Evolutionary conservation across 2,329 filamentous ascomycete genomes (phyloP), one percentile per base, ranked within the genome.

Genomic region (Botrytis pseudocinerea): DNA sequence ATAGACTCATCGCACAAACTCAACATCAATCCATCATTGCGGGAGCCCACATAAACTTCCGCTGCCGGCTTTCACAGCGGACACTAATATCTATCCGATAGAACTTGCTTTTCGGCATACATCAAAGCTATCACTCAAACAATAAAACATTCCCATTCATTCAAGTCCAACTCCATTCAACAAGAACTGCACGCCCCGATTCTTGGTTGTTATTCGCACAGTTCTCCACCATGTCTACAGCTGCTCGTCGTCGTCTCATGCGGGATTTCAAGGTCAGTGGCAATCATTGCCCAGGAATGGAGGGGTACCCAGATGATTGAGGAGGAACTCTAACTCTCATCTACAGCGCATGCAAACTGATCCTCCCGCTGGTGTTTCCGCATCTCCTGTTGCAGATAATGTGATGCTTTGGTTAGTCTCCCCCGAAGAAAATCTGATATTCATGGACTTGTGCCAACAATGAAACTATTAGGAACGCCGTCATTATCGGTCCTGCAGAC

Each of bases 301-400:
- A 71, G 69, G 69, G 59, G 69, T 46, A 71, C n/a, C n/a, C 32
- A 51, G 46, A 65, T 71, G 4, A 71, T 60, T 28, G 20, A 25
- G 40, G 42, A 42, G 74, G 71, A 70, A 71, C 73, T 76, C 80
- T 73, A 79, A 73, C 63, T 25, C 10, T 51, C 32, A 44, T 42
- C 71, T 20, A 57, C 81, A 97, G 95, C 94, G 96, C 84, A 99
- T 99, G 95, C 96, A 99, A 85, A 98, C 95, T 63, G 96, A 99
- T 81, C 96, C 96, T 82, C 96, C 96, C 16, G 95, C 95, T 69
- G 96, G 96, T 73, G 95, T 99, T 70, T 98, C 95, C 77, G 96
- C 96, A 25, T 98, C 95, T 70, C 96, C 96, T 10, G 93, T 98
- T 64, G 94, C 95, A 75, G 94, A 97, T 81, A 97, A 97, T 85